Base-by-base conservation (phyloP, 192 early-diverging fungal species). In the Backusella mclennaniae region DNA sequence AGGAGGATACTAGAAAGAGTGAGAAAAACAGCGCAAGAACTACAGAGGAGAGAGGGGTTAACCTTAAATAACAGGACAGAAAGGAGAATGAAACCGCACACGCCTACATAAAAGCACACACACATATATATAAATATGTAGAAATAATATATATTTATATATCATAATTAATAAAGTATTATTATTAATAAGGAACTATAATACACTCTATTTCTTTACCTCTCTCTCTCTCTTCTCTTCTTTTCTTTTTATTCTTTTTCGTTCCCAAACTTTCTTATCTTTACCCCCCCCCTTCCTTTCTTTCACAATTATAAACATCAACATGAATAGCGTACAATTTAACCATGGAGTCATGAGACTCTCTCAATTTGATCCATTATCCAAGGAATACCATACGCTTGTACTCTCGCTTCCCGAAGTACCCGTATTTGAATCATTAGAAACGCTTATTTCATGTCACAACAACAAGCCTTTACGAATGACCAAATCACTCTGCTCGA, bases 381-480 rank as follows among this genome's bases (percentile, higher is more conserved):
- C 69, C 23, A 71, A 46, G 9, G 9, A 71, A 31, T 44, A 46
- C 14, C 23, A 46, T 4, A 46, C 41, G 12, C 69, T 41, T 31
- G 42, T 46, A 26, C 39, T 71, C 3, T 42, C 69, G 5, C 41
- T 71, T 14, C 69, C 69, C 0, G 39, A 71, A 44, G 23, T 44
- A 14, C 69, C 69, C 14, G 21, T 46, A 29, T 31, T 71, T 26
- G 39, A 71, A 44, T 31, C 69, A 46, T 71, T 71, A 7, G 69
- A 71, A 31, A 42, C 29, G 67, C 35, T 68, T 68, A 68, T 68
- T 31, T 36, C 67, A 68, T 33, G 67, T 69, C 38, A 69, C 29
- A 69, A 7, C 39, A 68, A 68, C 39, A 71, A 41, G 31, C 38
- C 36, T 42, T 31, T 31, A 36, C 67, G 67, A 21, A 69, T 69